Percentiles rank a stretch among this genome's conserved stretches.
phyloP scores from a whole-genome alignment of 2,329 filamentous ascomycete species.

The Macrophomina pseudophaseolina region DNA sequence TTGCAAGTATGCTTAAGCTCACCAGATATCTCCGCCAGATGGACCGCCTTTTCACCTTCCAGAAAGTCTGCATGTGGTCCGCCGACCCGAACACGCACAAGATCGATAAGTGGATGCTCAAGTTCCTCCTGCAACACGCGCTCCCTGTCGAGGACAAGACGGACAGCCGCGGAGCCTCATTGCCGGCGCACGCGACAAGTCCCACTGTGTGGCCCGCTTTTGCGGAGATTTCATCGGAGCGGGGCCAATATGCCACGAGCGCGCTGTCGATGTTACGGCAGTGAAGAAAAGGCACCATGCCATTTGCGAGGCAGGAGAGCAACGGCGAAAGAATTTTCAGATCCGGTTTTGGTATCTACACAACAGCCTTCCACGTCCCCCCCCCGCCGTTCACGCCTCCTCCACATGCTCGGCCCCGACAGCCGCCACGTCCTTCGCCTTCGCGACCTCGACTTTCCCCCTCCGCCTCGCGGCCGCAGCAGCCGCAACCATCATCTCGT shows the following conservation, averaged over 20 bases:
- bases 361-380: no score
- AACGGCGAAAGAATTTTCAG: no score
- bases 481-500: background rate
- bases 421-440: slow-evolving; percentile 37
- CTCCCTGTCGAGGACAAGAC: slow-evolving; percentile 28
- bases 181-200: background rate
- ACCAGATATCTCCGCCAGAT: slow-evolving; percentile 33
- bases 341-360: no score
- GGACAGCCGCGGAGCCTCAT: background rate
- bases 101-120: slow-evolving; percentile 38
- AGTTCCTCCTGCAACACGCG: slow-evolving; percentile 43
- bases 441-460: background rate
- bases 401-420: slow-evolving; percentile 2
- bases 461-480: background rate
- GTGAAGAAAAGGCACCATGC: background rate
- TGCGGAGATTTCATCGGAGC: background rate
- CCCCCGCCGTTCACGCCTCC: background rate
- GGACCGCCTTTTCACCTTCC: slow-evolving; percentile 48
- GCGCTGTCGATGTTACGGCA: slow-evolving; percentile 28
- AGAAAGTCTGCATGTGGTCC: slow-evolving; percentile 44
- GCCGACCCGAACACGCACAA: slow-evolving; percentile 28
- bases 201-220: background rate
- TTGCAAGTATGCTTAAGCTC: background rate
- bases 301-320: no score
- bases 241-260: slow-evolving; percentile 27